A percentile compares a stretch with the other conserved stretches of the same genome.
Evolutionary conservation across 768 basidiomycete species (phyloP).

Genomic region (Mycena epipterygia): DNA sequence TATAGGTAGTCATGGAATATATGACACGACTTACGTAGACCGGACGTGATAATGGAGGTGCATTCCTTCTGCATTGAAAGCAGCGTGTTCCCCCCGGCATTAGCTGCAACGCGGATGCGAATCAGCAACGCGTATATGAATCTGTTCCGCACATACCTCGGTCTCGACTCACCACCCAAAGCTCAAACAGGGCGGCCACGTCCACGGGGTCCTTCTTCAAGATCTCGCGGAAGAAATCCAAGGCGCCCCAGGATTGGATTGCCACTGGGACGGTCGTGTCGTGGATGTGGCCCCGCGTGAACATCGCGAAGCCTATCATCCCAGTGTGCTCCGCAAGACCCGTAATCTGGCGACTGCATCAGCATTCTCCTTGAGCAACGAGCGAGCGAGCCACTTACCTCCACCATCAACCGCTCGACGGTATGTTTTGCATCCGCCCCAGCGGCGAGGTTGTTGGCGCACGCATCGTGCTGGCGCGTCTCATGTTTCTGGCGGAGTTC

Average conservation of each 20-base stretch:
- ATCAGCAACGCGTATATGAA: neutral
- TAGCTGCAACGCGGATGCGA: neutral
- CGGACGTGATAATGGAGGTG: conserved; percentile 1
- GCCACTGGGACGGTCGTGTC: neutral
- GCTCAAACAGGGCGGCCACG: conserved; percentile 10
- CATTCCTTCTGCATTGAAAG: conserved; percentile 5
- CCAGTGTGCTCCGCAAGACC: neutral
- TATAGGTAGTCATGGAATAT: neutral
- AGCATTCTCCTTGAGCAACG: neutral
- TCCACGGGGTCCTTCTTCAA: too few species aligned
- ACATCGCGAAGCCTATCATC: neutral
- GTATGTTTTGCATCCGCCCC: neutral
- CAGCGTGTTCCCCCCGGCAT: neutral
- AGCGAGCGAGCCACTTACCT: neutral
- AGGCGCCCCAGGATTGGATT: neutral
- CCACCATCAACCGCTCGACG: neutral
- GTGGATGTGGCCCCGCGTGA: too few species aligned
- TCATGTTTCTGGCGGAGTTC: neutral
- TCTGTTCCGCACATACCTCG: conserved; percentile 4
- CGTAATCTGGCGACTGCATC: neutral
- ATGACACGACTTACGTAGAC: conserved; percentile 24
- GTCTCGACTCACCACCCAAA: conserved; percentile 21
- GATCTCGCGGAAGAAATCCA: conserved; percentile 4
- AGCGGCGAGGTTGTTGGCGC: neutral
- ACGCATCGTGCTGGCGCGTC: neutral